Base-by-base conservation (phyloP, 305 asterid genomes). In the Solanum aculeatissimum region DNA sequence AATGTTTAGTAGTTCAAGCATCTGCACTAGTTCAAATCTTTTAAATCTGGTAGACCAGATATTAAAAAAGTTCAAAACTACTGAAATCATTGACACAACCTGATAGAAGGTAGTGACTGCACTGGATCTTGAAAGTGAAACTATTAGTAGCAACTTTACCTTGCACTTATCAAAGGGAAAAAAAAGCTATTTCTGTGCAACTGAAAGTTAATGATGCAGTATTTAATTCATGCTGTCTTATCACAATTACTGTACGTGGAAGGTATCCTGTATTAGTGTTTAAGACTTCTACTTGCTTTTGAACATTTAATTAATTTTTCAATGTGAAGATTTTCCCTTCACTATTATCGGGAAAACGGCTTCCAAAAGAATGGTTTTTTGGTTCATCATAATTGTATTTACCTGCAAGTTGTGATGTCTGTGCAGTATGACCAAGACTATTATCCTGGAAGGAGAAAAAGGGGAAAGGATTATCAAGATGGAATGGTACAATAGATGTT, bases 391-490 rank as follows among this genome's bases (percentile, higher is more conserved):
- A 75, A 23, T 9, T 75, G 23, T 74, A 74, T 60, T 75, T 47
- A 47, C 6, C 10, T 1, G 0, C 65, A 10, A 27, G 71, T 82
- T 81, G 18, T 88, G 84, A 66, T 85, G 79, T 58, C 53, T 60
- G 2, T 89, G 89, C 95, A 96, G 99, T 82, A 89, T 55, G 99
- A 96, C 82, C 99, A 96, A 87, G 99, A 96, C 90, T 93, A 94
- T 91, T 94, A 95, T 86, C 98, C 98, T 86, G 98, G 99, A 60
- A 90, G 99, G 90, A 91, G 99, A 88, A 96, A 96, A 89, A 90
- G 98, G 87, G 99, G 99, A 88, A 92, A 96, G 91, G 97, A 96
- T 86, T 96, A 94, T 88, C 85, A 92, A 82, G 94, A 94, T 90
- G 98, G 92, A 84, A 95, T 96, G 99, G 98, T 96, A 90, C 74